Percentiles rank a stretch among this genome's conserved stretches.
Conservation (phyloP, 2,329 filamentous ascomycete genomes). For the Elsinoe batatas region DNA sequence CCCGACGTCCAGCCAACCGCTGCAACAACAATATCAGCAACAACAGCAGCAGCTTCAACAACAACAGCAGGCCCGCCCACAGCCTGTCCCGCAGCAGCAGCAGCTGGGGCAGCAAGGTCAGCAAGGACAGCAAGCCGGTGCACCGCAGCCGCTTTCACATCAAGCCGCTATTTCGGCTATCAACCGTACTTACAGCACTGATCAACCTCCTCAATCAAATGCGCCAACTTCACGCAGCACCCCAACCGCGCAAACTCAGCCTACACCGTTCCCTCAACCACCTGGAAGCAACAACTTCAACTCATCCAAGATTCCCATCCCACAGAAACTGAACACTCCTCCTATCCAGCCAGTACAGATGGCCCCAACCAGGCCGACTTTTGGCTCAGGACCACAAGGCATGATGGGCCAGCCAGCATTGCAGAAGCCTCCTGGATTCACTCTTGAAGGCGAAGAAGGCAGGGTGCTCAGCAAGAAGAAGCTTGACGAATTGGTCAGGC, state of each 20-base stretch:
- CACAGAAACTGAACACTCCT: conserved; percentile 65
- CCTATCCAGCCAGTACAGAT: conserved; percentile 66
- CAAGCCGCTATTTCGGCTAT: conserved; percentile 18
- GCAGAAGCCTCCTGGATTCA: conserved; percentile 68
- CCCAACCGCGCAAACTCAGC: conserved; percentile 17
- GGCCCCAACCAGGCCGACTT: conserved; percentile 66
- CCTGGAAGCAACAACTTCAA: conserved; percentile 30
- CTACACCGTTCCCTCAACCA: conserved; percentile 14
- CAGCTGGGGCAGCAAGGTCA: conserved; percentile 13
- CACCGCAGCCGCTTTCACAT: conserved; percentile 19
- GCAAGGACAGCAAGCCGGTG: conserved; percentile 21
- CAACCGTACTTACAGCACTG: conserved; percentile 15
- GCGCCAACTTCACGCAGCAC: conserved; percentile 18
- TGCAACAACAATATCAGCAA: conserved; percentile 22
- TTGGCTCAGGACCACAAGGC: conserved; percentile 68
- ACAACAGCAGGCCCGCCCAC: conserved; percentile 13
- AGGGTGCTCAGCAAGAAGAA: conserved; percentile 96
- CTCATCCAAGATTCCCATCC: conserved; percentile 63
- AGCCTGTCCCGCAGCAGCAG: conserved; percentile 16
- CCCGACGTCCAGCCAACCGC: conserved; percentile 11
- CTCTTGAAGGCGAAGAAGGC: conserved; percentile 84
- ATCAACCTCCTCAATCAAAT: conserved; percentile 19
- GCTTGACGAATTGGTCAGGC: conserved; percentile 85
- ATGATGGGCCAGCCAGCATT: conserved; percentile 83
- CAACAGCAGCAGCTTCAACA: conserved; percentile 14